Conservation (phyloP, 2,329 filamentous ascomycete species). For the Diplocarpon rosae region DNA sequence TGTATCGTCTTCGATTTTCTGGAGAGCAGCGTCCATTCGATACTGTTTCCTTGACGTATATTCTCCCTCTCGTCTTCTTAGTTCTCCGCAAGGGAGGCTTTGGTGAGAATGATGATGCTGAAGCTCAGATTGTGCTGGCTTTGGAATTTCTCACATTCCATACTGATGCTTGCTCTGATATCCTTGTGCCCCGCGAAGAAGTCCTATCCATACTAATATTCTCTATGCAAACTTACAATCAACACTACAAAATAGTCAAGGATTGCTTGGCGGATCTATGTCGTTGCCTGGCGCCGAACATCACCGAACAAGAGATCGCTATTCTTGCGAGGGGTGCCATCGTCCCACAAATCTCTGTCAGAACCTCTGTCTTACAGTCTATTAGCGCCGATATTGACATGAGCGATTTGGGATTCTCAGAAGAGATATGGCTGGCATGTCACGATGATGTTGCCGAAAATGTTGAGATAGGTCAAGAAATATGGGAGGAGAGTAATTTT, state of each 20-base stretch:
- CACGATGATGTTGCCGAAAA: conserved; percentile 91
- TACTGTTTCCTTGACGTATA: conserved; percentile 74
- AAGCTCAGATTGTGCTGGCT: conserved; percentile 81
- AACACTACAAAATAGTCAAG: conserved; percentile 91
- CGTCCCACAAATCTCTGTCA: conserved; percentile 67
- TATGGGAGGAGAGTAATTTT: conserved; percentile 92
- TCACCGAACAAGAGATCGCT: conserved; percentile 58
- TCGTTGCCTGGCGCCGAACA: conserved; percentile 73
- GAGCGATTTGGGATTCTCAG: conserved; percentile 73
- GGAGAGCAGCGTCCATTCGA: conserved; percentile 94
- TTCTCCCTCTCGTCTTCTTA: conserved; percentile 69
- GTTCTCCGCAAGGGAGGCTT: conserved; percentile 73
- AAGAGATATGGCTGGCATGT: conserved; percentile 86
- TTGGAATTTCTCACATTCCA: conserved; percentile 86
- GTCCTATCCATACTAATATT: conserved; percentile 61
- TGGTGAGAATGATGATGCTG: conserved; percentile 65
- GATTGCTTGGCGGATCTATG: conserved; percentile 84
- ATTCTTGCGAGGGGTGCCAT: conserved; percentile 70
- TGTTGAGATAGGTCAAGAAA: conserved; percentile 66
- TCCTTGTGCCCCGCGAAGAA: conserved; percentile 63
- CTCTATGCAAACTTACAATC: conserved; percentile 79
- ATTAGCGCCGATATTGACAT: conserved; percentile 89
- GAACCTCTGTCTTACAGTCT: conserved; percentile 75
- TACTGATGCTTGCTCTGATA: conserved; percentile 65
- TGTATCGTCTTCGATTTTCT: conserved; percentile 83